A percentile compares a stretch with the other conserved stretches of the same genome.
Conservation (phyloP, 1,284 basidiomycete genomes). For the Blastosporella zonata region DNA sequence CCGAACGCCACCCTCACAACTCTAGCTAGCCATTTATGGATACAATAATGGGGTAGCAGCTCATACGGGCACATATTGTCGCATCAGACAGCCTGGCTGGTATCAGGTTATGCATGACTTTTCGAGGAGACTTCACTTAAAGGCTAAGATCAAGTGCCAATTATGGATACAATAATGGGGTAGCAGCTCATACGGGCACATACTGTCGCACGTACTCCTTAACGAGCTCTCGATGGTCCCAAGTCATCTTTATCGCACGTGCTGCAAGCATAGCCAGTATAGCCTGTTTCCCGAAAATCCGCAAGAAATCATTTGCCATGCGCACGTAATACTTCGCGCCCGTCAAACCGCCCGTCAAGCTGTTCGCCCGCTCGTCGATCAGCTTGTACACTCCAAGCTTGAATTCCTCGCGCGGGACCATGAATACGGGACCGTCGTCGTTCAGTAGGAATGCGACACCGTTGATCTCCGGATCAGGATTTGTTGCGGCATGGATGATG, state of each 20-base stretch:
- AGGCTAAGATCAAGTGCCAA: too few species aligned
- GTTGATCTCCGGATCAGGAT: conserved; percentile 42
- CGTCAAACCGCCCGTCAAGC: conserved; percentile 22
- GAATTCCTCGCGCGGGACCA: conserved; percentile 44
- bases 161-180: too few species aligned
- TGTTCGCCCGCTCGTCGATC: conserved; percentile 42
- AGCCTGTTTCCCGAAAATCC: conserved; percentile 21
- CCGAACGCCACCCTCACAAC: too few species aligned
- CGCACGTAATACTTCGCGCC: conserved; percentile 22
- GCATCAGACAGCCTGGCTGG: too few species aligned
- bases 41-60: neutral
- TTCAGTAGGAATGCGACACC: conserved; percentile 47
- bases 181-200: neutral
- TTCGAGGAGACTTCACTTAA: too few species aligned
- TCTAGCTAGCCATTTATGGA: too few species aligned
- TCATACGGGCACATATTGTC: conserved; percentile 2
- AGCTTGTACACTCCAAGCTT: conserved; percentile 50
- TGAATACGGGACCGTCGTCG: conserved; percentile 49
- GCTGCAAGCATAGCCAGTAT: conserved; percentile 13
- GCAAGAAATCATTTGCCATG: conserved; percentile 17
- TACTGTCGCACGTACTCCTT: conserved; percentile 13
- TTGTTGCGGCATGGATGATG: conserved; percentile 49
- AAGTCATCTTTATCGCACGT: conserved; percentile 23
- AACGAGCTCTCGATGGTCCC: conserved; percentile 25
- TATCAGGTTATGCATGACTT: too few species aligned